Percentiles rank a stretch among this genome's conserved stretches.
phyloP scores from a whole-genome alignment of 1,284 basidiomycete genomes.

The Clitocybe nebularis region DNA sequence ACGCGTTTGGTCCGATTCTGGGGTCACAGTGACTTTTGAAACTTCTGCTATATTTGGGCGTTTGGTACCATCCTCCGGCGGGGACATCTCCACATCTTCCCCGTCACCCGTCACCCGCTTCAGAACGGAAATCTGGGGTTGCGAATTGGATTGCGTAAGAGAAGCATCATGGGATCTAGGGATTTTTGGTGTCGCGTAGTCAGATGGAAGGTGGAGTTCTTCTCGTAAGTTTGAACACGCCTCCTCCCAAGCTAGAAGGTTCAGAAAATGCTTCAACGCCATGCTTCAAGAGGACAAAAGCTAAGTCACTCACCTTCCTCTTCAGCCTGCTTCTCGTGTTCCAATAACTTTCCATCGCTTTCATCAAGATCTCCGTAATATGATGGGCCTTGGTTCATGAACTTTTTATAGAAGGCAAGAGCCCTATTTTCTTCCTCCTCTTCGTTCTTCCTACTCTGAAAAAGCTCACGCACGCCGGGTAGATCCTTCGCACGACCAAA shows the following conservation, averaged over 20 bases:
- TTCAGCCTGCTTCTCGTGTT: constrained; percentile 71
- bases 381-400: constrained; percentile 80
- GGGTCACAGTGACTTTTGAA: constrained; percentile 13
- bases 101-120: constrained; percentile 49
- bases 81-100: constrained; percentile 37
- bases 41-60: constrained; percentile 40
- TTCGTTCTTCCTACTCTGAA: constrained; percentile 78
- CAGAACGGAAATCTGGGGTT: constrained; percentile 31
- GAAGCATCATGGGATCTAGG: constrained; percentile 38
- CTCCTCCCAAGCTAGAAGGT: constrained; percentile 65
- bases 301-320: constrained; percentile 57
- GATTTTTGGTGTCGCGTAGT: constrained; percentile 49
- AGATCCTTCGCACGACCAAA: constrained; percentile 97
- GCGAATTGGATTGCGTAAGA: constrained; percentile 13
- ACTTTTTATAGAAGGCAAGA: constrained; percentile 81
- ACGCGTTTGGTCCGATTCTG: constrained; percentile 25
- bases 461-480: constrained; percentile 93
- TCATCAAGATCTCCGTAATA: constrained; percentile 96
- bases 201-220: constrained; percentile 49
- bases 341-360: constrained; percentile 63
- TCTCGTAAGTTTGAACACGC: constrained; percentile 55
- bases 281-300: too few species aligned
- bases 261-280: too few species aligned
- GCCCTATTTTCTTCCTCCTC: constrained; percentile 83
- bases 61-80: constrained; percentile 35